Evolutionary conservation across 2,329 filamentous ascomycete species (phyloP).

Genomic region (Hymenoscyphus salicellus): DNA sequence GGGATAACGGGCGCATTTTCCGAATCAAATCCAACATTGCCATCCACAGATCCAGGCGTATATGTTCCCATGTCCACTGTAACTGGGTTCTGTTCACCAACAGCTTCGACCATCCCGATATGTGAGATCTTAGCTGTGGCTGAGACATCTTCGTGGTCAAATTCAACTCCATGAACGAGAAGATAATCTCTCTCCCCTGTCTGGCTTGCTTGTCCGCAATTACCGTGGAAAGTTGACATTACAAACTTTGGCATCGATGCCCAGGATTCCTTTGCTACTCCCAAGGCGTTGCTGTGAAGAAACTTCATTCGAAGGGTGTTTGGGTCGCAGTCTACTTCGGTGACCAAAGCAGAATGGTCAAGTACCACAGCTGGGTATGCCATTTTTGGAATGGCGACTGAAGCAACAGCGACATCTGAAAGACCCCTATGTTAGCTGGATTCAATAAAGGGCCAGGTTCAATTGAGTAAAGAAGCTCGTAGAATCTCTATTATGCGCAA

Average conservation of each 20-base stretch:
- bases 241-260: conserved; percentile 9
- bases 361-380: conserved; percentile 15
- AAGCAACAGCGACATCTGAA: conserved; percentile 11
- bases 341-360: conserved; percentile 11
- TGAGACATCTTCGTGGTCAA: conserved; percentile 5
- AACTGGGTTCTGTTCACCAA: conserved; percentile 12
- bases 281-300: conserved; percentile 3
- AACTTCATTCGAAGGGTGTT: conserved; percentile 11
- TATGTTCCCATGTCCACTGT: conserved; percentile 15
- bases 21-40: conserved; percentile 9
- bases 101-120: conserved; percentile 9
- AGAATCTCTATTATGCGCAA: neutral
- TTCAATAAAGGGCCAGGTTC: neutral
- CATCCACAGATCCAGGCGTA: conserved; percentile 4
- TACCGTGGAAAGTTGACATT: conserved; percentile 9
- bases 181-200: conserved; percentile 13
- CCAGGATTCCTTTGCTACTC: conserved; percentile 8
- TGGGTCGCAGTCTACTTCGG: conserved; percentile 8
- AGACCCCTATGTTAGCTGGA: neutral
- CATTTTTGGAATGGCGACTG: conserved; percentile 12
- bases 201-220: conserved; percentile 8
- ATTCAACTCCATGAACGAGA: conserved; percentile 7
- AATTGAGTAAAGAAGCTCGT: neutral
- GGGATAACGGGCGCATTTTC: neutral
- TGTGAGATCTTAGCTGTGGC: conserved; percentile 5